Base-by-base conservation (phyloP, 352 stramenopile species). In the Globisporangium canariense region DNA sequence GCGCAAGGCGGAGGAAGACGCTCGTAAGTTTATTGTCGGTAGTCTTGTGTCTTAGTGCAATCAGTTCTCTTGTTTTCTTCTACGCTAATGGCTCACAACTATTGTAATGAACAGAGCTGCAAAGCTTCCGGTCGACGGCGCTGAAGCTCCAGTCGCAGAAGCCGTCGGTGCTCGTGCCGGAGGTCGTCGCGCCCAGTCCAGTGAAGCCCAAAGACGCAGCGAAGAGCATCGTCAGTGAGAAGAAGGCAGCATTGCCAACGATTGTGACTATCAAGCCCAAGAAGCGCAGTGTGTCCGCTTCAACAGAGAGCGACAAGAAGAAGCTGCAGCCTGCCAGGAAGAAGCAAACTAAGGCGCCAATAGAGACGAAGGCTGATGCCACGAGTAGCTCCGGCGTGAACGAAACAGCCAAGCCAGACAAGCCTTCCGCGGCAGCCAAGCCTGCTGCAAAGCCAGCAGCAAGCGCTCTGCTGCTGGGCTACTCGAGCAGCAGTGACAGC, bases 41-140 rank as follows among this genome's bases (percentile, higher is more conserved):
- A 36, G 25, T 32, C 9, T 30, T 34, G 18, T 4, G 6, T 20
- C 11, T 3, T 11, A 3, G 9, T 18, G 3, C 4, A n/a, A 11
- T 9, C 47, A 40, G 5, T 6, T 22, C 36, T 41, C 34, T 40
- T 40, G 34, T 54, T 28, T 28, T 10, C 9, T 18, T 36, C 20
- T 20, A 30, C 0, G 22, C 13, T 41, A 7, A 8, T 50, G 30
- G 13, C 34, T 47, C 47, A 25, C 34, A 25, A 40, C 13, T 53
- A 30, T 3, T 65, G 28, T 20, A 20, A 46, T 28, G 28, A 43
- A 32, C 55, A 89, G 83, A 83, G 34, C 70, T 91, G 54, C 79
- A 75, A 61, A 82, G 68, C 36, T 91, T 91, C 51, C 79, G 83
- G 6, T 84, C 74, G 11, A 90, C 71, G 2, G 79, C 83, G 28